These are phyloP conservation scores for Hordeum marinum DNA, from an alignment of 176 grass and related monocot genomes.

Conservation along the genomic window DNA sequence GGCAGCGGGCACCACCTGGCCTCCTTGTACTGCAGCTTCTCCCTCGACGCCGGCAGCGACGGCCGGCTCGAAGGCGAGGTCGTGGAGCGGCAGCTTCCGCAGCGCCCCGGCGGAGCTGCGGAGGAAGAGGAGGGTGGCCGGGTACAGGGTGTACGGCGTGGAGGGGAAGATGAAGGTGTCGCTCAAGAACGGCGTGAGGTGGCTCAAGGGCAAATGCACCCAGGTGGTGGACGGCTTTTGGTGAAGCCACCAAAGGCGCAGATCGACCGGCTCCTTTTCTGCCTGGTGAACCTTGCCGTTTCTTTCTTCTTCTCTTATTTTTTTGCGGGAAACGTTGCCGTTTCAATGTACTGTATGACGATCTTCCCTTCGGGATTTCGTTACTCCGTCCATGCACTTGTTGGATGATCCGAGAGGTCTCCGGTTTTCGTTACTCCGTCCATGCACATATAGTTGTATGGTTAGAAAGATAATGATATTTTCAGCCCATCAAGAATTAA, in stretches of 20 bases:
- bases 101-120: conserved; percentile 53
- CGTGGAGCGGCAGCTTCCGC: conserved; percentile 29
- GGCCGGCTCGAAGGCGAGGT: not conserved
- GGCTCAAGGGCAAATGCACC: conserved; percentile 56
- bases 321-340: not conserved
- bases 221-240: conserved; percentile 31
- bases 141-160: conserved; percentile 44
- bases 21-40: conserved; percentile 15
- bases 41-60: not conserved
- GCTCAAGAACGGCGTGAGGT: conserved; percentile 53
- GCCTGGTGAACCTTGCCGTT: not conserved
- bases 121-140: conserved; percentile 58
- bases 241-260: not conserved
- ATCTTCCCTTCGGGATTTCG: not conserved
- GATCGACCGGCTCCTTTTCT: not conserved
- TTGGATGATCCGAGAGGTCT: not conserved
- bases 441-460: no score
- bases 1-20: not conserved
- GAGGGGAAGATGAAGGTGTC: conserved; percentile 58
- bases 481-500: no score
- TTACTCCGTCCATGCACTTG: not conserved
- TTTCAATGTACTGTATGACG: not conserved
- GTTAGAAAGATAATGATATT: no score
- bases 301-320: no score
- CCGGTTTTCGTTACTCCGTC: no score